Evolutionary conservation across 2,329 filamentous ascomycete species (phyloP), one percentile per base, ranked within the genome.

Genomic region (Niveomyces coronatus): DNA sequence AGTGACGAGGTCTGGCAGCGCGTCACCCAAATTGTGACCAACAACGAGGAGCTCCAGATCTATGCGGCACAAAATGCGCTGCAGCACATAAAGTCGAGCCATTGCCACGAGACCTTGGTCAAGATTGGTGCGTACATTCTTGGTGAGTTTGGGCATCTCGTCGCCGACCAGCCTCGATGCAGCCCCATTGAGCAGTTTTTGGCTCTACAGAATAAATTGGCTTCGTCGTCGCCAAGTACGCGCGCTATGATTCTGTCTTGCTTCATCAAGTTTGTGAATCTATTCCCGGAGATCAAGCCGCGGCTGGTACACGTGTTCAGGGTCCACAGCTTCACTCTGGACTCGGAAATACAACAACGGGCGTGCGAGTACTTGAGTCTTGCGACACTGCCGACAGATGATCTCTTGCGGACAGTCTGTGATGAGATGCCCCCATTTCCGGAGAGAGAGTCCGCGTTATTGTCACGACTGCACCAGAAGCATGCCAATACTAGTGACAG

Each of bases 391-490:
- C 83, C 86, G 1, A 86, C 85, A 0, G 91, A 98, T 51, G 88
- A 96, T 47, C 72, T 98, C 6, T 69, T 98, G 10, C 78, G 91
- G 36, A 96, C 91, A 0, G 80, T 98, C 5, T 94, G 88, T 58
- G 91, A 98, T 50, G 91, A 98, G 58, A 98, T 98, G 93, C 91
- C 91, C 3, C 88, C 91, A 0, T 98, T 96, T 63, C 93, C 91
- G 0, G 88, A 98, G 58, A 73, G 93, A 43, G 81, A 94, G 42
- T 96, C 91, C 5, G 89, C 91, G 2, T 68, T 98, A 19, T 69
- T 98, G 9, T 95, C 89, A 27, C 76, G 91, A 41, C 71, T 98
- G 35, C 89, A 98, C 61, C 87, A 94, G 61, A 96, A 94, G 64
- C 87, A 93, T 52, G 84, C 83, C 33, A 85, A 83, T 44, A 91